Evolutionary conservation across 805 yeast species (phyloP), one percentile per base, ranked within the genome.

Genomic region (Brettanomyces custersianus): DNA sequence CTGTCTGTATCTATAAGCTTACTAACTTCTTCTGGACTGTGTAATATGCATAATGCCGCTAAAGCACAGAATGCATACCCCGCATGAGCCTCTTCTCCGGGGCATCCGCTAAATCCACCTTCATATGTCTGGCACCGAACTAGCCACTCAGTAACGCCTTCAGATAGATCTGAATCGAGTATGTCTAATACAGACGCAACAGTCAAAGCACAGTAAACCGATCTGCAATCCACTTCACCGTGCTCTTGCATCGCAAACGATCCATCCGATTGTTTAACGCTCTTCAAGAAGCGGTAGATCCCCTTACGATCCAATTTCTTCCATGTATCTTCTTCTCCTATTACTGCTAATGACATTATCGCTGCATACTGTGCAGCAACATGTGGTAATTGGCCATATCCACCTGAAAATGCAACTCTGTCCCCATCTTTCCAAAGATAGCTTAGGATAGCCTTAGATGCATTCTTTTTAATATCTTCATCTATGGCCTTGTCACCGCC

Each of bases 21-120:
- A 2, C 73, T 55, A 5, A 54, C 53, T 13, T 53, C 58, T 22
- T 41, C 39, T 2, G 70, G 64, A 20, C 62, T 48, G 5, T 67
- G 66, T 20, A 75, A 51, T 19, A 67, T 65, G 41, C 67, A 70
- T 39, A 74, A 60, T 34, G 75, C 71, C 31, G 80, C 94, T 30
- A 83, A 63, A 0, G 90, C 94, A 62, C 99, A 92, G 55, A 74
- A 92, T 0, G 97, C 76, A 54, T 92, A 94, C 1, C 98, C 99
- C 2, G 96, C 98, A 54, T 92, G 99, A 0, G 97, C 96, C 57
- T 92, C 99, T 40, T 74, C 80, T 4, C 70, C 66, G 0, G 94
- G 92, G 16, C 67, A 65, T 2, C 94, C 95, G 1, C 88, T 86
- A 59, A 90, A 83, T 0, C 98, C 98, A 18, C 99, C 98, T 60